Evolutionary conservation across 75 land plant species (phyloP), one percentile per base, ranked within the genome.

Genomic region (Cupressus sempervirens): DNA sequence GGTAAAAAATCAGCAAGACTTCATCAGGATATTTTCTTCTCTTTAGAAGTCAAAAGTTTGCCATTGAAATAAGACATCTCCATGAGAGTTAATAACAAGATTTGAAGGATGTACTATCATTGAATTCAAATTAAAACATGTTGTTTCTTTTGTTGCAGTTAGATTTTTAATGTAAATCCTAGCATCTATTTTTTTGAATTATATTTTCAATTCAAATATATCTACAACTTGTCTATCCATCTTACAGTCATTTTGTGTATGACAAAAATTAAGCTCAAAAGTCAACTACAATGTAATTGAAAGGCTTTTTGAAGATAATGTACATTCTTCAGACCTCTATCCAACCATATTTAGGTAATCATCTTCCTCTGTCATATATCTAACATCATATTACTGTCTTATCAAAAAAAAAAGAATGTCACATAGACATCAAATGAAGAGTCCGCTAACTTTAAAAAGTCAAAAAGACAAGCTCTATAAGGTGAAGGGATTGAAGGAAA

Each of bases 201-300:
- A n/a, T n/a, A n/a, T n/a, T n/a, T n/a, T n/a, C n/a, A n/a, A n/a
- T n/a, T n/a, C n/a, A n/a, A n/a, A n/a, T 80, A 14, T 30, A 16
- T 54, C 26, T 43, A 3, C 18, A 29, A 40, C 32, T 16, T 86
- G 41, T 38, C 62, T 50, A 29, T 86, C 15, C 15, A 74, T 86
- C 26, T 76, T 26, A 76, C 48, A 41, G 80, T 15, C 26, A 16
- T 35, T 75, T 4, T 76, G 80, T 76, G 80, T 36, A 26, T 41
- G 10, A 89, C 94, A 94, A 94, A 91, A 86, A 73, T 86, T 90
- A 52, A 92, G 95, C 84, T 91, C 94, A 83, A 92, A 88, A 85
- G 89, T 94, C 85, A 91, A 92, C 87, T 94, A 90, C 75, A 88
- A 86, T 84, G 92, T 88, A 18, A 82, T 94, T 83, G 92, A 91